Evolutionary conservation across 768 basidiomycete species (phyloP).

Genomic region (Trametes cinnabarina): DNA sequence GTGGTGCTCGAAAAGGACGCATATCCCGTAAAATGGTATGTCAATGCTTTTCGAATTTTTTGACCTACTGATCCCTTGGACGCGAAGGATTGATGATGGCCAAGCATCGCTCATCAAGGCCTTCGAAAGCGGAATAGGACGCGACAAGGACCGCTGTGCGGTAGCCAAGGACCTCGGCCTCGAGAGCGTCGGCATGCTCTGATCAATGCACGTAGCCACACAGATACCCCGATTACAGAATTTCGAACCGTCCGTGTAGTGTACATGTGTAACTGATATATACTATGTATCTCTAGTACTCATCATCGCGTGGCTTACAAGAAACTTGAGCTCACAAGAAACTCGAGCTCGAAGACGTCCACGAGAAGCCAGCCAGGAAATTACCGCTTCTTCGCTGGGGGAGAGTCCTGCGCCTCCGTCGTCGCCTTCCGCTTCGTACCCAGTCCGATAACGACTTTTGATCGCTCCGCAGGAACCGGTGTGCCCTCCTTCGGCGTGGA

Average conservation of each 20-base stretch:
- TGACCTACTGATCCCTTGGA: no score
- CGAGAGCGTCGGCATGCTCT: constrained; percentile 66
- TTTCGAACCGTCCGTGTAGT: constrained; percentile 16
- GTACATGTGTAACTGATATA: constrained; percentile 18
- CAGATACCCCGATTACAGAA: constrained; percentile 9
- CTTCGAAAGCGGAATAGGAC: constrained; percentile 65
- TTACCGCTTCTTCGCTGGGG: constrained; percentile 55
- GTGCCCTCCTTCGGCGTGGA: constrained; percentile 47
- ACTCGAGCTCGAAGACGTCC: neutral
- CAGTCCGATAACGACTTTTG: constrained; percentile 76
- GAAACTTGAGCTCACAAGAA: neutral
- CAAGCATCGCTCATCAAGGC: constrained; percentile 73
- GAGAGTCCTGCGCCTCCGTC: constrained; percentile 65
- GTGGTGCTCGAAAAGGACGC: constrained; percentile 77
- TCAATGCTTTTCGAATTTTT: neutral
- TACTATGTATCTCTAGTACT: constrained; percentile 14
- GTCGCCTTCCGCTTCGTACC: constrained; percentile 77
- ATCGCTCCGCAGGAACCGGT: constrained; percentile 61
- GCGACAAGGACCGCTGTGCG: constrained; percentile 71
- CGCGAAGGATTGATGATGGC: constrained; percentile 76
- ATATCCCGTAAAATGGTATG: constrained; percentile 78
- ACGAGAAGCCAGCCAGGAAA: neutral
- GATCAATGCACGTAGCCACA: neutral
- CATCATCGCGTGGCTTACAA: neutral
- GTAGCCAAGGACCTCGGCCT: constrained; percentile 75